These are phyloP conservation scores for Penicillium desertorum DNA, from an alignment of 495 filamentous ascomycete genomes.

Conservation along the genomic window DNA sequence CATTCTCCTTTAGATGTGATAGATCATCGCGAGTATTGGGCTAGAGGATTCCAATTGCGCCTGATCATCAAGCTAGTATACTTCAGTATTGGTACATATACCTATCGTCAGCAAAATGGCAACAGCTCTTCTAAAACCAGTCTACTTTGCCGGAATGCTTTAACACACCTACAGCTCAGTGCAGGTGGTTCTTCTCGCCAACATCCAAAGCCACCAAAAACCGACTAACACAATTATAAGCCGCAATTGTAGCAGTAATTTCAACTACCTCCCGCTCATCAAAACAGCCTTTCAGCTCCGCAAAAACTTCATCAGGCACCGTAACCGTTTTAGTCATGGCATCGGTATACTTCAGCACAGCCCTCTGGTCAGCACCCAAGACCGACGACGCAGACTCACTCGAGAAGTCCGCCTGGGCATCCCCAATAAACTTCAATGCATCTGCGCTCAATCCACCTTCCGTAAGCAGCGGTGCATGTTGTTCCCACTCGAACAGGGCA, in stretches of 20 bases:
- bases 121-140: not conserved
- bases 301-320: slow-evolving; percentile 65
- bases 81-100: not conserved
- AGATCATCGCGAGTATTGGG: not conserved
- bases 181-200: slow-evolving; percentile 53
- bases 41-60: not conserved
- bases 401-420: slow-evolving; percentile 26
- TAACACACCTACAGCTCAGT: not conserved
- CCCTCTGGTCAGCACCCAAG: slow-evolving; percentile 59
- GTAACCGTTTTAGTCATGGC: slow-evolving; percentile 68
- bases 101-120: not conserved
- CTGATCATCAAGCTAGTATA: not conserved
- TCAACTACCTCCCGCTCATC: slow-evolving; percentile 71
- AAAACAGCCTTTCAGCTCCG: slow-evolving; percentile 55
- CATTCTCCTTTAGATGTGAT: not conserved
- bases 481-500: slow-evolving; percentile 77
- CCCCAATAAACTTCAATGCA: slow-evolving; percentile 46
- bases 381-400: slow-evolving; percentile 21
- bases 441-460: slow-evolving; percentile 49
- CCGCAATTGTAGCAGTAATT: slow-evolving; percentile 74
- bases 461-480: slow-evolving; percentile 65
- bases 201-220: slow-evolving; percentile 84
- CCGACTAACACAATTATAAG: slow-evolving; percentile 83
- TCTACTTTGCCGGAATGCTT: not conserved
- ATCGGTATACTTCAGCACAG: slow-evolving; percentile 68